A percentile compares a stretch with the other conserved stretches of the same genome.
Evolutionary conservation across 495 filamentous ascomycete genomes (phyloP).

Genomic region (Xylaria flabelliformis): DNA sequence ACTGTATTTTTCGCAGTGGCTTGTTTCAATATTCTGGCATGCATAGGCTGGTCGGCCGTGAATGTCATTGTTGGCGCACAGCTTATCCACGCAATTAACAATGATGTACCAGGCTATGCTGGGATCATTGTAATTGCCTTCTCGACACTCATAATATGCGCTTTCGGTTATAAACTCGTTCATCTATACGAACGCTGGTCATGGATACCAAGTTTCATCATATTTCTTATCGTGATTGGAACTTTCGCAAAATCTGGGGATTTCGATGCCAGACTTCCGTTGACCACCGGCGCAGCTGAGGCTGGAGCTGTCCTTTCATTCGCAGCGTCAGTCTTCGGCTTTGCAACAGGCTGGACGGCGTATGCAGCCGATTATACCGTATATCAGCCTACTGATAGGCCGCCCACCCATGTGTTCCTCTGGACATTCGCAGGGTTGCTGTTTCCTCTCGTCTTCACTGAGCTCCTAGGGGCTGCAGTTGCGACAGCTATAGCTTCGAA

Average conservation of each 20-base stretch:
- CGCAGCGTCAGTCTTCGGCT: conserved; percentile 75
- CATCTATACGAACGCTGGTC: conserved; percentile 80
- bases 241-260: conserved; percentile 76
- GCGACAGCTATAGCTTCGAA: conserved; percentile 65
- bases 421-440: conserved; percentile 75
- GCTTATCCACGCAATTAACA: conserved; percentile 78
- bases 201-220: conserved; percentile 78
- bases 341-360: conserved; percentile 80
- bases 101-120: conserved; percentile 71
- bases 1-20: conserved; percentile 56
- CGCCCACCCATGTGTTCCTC: conserved; percentile 67
- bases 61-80: conserved; percentile 80
- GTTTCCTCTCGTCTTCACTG: conserved; percentile 74
- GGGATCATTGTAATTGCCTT: conserved; percentile 79
- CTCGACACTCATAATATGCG: conserved; percentile 71
- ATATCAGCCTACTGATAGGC: conserved; percentile 71
- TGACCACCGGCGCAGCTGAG: conserved; percentile 63
- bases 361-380: conserved; percentile 86
- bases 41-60: conserved; percentile 76
- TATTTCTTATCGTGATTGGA: conserved; percentile 79
- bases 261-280: conserved; percentile 72
- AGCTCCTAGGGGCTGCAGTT: conserved; percentile 80
- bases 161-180: conserved; percentile 83
- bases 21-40: conserved; percentile 76
- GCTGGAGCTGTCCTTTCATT: conserved; percentile 73